Base-by-base conservation (phyloP, 352 stramenopile genomes). In the Globisporangium rhizosaccharum region DNA sequence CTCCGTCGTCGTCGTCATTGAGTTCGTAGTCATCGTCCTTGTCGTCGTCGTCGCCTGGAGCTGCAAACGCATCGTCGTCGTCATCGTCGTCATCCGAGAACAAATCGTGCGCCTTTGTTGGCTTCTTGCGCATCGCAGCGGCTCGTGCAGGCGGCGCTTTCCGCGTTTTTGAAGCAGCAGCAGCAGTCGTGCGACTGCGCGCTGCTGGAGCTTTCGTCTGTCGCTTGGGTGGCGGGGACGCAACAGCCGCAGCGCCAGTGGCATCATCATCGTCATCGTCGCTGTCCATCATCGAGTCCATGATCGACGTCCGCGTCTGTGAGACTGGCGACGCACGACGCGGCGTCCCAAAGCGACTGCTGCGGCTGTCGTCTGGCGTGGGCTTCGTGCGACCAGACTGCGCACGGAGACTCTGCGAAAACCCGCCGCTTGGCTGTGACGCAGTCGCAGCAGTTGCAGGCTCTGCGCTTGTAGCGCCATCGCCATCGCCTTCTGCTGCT, bases 21-120 rank as follows among this genome's bases (percentile, higher is more conserved):
- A 71, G 66, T 53, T 79, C 67, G 33, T 88, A 73, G 28, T 73
- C 88, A 46, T 88, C 75, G 25, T 88, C 81, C 46, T 89, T 76
- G 18, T 66, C 75, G 51, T 66, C 75, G 51, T 91, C 81, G 62
- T 88, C 67, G 23, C 82, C 78, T 4, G 18, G 25, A 15, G 7
- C n/a, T 41, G 20, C 63, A 20, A 67, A 64, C 26, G 69, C 51
- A 18, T 71, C 49, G 25, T 54, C 58, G 12, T 73, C 54, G 44
- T 73, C 23, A 23, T 23, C 60, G 10, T 85, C 71, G 8, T 88
- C 74, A 41, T 81, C 71, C 0, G 75, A 88, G 20, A 74, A 56
- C 37, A 79, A 61, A 2, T 62, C 62, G 36, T 62, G 55, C 37
- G 66, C 63, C 23, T 59, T 54, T 33, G 62, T 72, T 14, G 41